Percentiles rank a stretch among this genome's conserved stretches.
Conservation (phyloP, 2,329 filamentous ascomycete species). For the Dactylonectria estremocensis region DNA sequence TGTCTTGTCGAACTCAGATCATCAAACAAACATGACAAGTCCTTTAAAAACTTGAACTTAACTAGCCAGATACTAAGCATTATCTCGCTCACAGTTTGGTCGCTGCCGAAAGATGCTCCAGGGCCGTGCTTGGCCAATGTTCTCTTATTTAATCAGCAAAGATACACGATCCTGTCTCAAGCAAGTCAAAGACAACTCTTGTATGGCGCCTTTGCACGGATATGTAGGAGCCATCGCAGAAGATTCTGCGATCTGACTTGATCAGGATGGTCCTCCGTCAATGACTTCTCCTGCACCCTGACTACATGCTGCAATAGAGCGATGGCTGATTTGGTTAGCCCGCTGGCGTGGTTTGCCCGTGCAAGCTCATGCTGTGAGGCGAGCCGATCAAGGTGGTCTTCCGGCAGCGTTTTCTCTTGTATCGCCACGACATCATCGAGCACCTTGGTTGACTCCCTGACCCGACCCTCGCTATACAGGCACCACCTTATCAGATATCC, state of each 20-base stretch:
- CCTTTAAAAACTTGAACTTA: no score
- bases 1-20: no score
- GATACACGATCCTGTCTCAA: neutral
- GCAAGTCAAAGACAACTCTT: neutral
- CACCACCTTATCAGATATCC: neutral
- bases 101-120: no score
- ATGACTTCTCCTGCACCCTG: neutral
- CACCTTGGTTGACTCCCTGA: neutral
- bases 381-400: conserved; percentile 1
- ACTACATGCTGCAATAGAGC: neutral
- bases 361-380: conserved; percentile 4
- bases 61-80: no score
- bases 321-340: neutral
- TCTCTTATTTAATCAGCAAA: no score
- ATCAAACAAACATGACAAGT: no score
- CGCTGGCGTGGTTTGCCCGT: neutral
- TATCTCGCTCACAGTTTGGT: no score
- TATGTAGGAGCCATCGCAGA: no score
- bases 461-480: neutral
- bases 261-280: neutral
- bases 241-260: neutral
- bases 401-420: neutral
- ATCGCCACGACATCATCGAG: neutral
- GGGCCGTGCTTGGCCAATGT: no score
- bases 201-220: no score